phyloP scores from a whole-genome alignment of 129 eudicot species.

The Centrapalus pauciflorus region DNA sequence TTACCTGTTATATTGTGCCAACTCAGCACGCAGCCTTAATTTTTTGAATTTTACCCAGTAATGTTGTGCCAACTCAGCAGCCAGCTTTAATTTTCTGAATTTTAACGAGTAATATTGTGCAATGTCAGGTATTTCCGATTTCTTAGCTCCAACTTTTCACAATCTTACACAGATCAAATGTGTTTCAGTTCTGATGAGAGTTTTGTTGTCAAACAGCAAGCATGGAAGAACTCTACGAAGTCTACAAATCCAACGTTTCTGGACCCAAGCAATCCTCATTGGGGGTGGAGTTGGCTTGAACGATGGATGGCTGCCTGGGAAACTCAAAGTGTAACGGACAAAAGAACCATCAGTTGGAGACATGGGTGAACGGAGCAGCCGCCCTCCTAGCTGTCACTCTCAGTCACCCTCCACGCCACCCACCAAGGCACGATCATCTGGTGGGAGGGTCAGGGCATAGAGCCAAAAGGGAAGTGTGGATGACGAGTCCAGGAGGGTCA shows the following conservation, averaged over 20 bases:
- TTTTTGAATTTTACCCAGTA: too few relatives aligned
- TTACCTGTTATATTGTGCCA: too few relatives aligned
- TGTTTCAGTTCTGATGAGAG: background rate
- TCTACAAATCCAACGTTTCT: slow-evolving; percentile 58
- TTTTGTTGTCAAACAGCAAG: slow-evolving; percentile 39
- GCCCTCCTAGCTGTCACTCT: slow-evolving; percentile 63
- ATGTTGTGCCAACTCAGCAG: too few relatives aligned
- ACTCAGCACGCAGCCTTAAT: too few relatives aligned
- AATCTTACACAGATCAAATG: background rate
- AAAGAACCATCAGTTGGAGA: slow-evolving; percentile 43
- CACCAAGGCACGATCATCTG: slow-evolving; percentile 30
- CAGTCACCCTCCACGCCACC: slow-evolving; percentile 74
- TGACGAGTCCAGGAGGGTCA: slow-evolving; percentile 60
- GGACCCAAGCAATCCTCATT: slow-evolving; percentile 88
- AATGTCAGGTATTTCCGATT: slow-evolving; percentile 51
- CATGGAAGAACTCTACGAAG: slow-evolving; percentile 62
- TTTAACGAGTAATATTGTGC: too few relatives aligned
- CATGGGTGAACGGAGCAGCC: slow-evolving; percentile 34
- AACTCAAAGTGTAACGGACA: slow-evolving; percentile 33
- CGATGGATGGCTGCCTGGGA: slow-evolving; percentile 99
- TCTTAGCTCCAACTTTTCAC: background rate
- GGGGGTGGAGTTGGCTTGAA: slow-evolving; percentile 99
- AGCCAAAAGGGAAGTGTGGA: slow-evolving; percentile 65
- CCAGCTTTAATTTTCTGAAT: too few relatives aligned
- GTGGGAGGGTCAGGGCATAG: slow-evolving; percentile 43